Base-by-base conservation (phyloP, 208 protist genomes). In the Crithidia mellificae region DNA sequence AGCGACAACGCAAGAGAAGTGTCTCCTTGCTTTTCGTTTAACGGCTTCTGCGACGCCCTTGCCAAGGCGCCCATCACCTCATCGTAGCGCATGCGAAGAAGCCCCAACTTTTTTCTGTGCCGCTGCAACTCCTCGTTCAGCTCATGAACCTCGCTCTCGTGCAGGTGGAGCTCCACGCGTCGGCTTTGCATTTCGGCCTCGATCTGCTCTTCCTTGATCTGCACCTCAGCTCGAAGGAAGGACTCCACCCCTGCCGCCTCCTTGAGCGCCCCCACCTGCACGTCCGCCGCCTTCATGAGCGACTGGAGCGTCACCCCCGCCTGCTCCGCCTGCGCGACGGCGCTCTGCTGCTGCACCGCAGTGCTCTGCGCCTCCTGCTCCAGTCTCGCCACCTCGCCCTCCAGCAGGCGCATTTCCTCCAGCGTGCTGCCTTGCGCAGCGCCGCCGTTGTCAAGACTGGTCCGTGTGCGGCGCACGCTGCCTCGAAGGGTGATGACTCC, bases 101-200 rank as follows among this genome's bases (percentile, higher is more conserved):
- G 58, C 17, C 72, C 63, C 3, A 78, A 59, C 47, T 80, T 58
- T 46, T 72, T 70, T 6, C 44, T 52, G 41, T 77, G 57, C 11
- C 80, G 78, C 46, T 78, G 83, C 39, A 81, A 63, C 55, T 82
- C 77, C 9, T 85, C 78, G 24, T 44, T 67, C 24, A 84, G 73
- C 61, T 85, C 83, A 27, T 68, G 74, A 15, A 78, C 55, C 24
- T 80, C 83, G 43, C 64, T 78, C 24, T 88, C 83, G 57, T 90
- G 75, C 11, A 91, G 64, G 56, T 94, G 85, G 20, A 94, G 68
- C 68, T 86, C 74, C 19, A 93, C 24, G 34, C 84, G 34, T 9
- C 70, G 20, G 29, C 68, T 72, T 61, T 85, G 79, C 68, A 77
- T 66, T 9, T 84, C 75, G 2, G 76, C 79, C 41, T 78, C 57